Evolutionary conservation across 2,329 filamentous ascomycete species (phyloP), one percentile per base, ranked within the genome.

Genomic region (Penicillium freii): DNA sequence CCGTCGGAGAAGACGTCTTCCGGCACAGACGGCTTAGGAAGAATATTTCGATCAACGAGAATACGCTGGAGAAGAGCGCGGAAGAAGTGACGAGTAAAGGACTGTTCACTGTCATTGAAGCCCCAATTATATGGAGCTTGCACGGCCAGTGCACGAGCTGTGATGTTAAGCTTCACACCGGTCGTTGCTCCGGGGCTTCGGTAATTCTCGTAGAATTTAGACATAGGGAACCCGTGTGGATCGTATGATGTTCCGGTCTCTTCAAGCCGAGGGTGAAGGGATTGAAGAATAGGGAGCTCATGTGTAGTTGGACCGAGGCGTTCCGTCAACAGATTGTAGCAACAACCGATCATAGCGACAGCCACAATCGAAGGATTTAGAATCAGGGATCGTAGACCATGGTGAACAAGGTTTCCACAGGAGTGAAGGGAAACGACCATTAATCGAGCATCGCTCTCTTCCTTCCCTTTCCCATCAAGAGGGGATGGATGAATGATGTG

Each of bases 381-480:
- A 3, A 92, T 77, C 23, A 99, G 83, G 0, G 93, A 95, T 19
- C 91, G 87, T 57, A 99, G 87, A 8, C 90, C 94, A 71, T 95
- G 92, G 73, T 99, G 94, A 0, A 95, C 89, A 21, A 99, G 85
- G 65, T 99, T 97, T 31, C 94, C 94, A 71, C 94, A 99, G 0
- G 93, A 97, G 74, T 99, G 94, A 21, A 99, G 90, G 0, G 94
- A 97, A 34, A 97, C 87, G 15, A 93, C 90, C 87, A 97, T 92
- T 42, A 95, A 79, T 38, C 60, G 68, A n/a, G 69, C 66, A 51
- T 69, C 62, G 31, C 44, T 58, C n/a, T 54, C 51, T 21, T 60
- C 49, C 10, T 58, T 50, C 17, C 23, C 15, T 6, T 54, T 27
- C 31, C n/a, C 51, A 7, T 48, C 34, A 2, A 45, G 4, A 9